phyloP scores from a whole-genome alignment of 306 rosid species.

The Cicer bijugum region DNA sequence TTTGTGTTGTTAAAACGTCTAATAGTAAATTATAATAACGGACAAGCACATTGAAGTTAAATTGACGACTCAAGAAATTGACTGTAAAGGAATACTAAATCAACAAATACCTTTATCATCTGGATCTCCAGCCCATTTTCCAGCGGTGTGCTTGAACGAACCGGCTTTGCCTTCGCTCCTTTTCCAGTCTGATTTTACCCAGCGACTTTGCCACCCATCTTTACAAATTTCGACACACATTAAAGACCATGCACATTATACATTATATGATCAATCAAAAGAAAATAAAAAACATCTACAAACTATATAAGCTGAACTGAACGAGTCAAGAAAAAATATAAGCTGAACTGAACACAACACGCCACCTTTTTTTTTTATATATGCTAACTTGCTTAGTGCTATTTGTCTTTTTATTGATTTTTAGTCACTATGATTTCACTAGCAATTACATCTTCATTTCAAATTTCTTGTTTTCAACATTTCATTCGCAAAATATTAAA shows the following conservation, averaged over 20 bases:
- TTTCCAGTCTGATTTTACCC: constrained; percentile 95
- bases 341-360: constrained; percentile 17
- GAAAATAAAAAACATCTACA: constrained; percentile 5
- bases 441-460: not conserved
- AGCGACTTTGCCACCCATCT: constrained; percentile 87
- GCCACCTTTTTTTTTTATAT: not conserved
- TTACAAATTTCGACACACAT: constrained; percentile 30
- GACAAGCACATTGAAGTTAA: not conserved
- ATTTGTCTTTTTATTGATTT: not conserved
- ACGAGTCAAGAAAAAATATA: not conserved
- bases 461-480: not conserved
- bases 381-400: constrained; percentile 14
- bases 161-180: constrained; percentile 88
- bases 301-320: constrained; percentile 26
- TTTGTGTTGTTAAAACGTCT: constrained; percentile 1
- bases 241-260: not conserved
- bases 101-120: constrained; percentile 80
- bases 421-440: not conserved
- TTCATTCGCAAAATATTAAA: constrained; percentile 7
- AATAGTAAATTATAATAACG: not conserved
- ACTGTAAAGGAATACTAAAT: not conserved
- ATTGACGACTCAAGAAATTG: not conserved
- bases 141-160: constrained; percentile 82
- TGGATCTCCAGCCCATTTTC: constrained; percentile 90
- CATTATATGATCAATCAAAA: constrained; percentile 24